These are phyloP conservation scores for Chrysoporthe austroafricana DNA, from an alignment of 2,329 filamentous ascomycete genomes.

Conservation along the genomic window DNA sequence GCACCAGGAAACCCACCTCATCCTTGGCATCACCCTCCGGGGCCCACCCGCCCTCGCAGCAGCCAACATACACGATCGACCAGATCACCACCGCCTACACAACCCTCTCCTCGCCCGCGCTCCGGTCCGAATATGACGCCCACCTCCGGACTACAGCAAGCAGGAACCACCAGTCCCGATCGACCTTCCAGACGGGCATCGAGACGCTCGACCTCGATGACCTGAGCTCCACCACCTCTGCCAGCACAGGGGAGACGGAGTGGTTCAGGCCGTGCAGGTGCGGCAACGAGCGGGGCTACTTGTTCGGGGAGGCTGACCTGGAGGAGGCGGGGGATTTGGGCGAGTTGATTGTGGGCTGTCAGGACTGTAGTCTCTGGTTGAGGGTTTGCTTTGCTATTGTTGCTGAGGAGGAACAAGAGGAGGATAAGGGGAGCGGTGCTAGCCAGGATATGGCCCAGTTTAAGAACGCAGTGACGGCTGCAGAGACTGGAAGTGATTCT, in stretches of 20 bases:
- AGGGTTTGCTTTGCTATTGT: slow-evolving; percentile 66
- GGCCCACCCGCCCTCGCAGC: slow-evolving; percentile 36
- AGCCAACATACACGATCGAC: slow-evolving; percentile 59
- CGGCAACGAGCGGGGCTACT: slow-evolving; percentile 64
- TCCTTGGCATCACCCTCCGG: slow-evolving; percentile 66
- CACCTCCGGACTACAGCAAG: slow-evolving; percentile 45
- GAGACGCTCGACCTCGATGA: slow-evolving; percentile 70
- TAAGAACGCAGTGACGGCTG: neutral
- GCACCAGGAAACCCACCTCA: neutral
- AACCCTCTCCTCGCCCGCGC: slow-evolving; percentile 54
- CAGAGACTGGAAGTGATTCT: neutral
- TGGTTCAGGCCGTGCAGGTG: slow-evolving; percentile 67
- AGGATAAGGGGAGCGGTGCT: slow-evolving; percentile 8
- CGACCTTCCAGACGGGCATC: slow-evolving; percentile 59
- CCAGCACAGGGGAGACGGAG: slow-evolving; percentile 35
- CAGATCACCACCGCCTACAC: slow-evolving; percentile 65
- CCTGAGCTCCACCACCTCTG: slow-evolving; percentile 55
- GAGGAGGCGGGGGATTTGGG: slow-evolving; percentile 61
- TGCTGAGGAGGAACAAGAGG: slow-evolving; percentile 43
- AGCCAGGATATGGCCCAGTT: slow-evolving; percentile 8
- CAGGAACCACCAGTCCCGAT: slow-evolving; percentile 25
- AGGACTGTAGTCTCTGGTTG: slow-evolving; percentile 69
- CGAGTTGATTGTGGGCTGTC: slow-evolving; percentile 66
- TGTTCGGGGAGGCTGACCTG: slow-evolving; percentile 62
- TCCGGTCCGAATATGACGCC: slow-evolving; percentile 59